phyloP scores from a whole-genome alignment of 345 rosid species.

The Populus tremula region DNA sequence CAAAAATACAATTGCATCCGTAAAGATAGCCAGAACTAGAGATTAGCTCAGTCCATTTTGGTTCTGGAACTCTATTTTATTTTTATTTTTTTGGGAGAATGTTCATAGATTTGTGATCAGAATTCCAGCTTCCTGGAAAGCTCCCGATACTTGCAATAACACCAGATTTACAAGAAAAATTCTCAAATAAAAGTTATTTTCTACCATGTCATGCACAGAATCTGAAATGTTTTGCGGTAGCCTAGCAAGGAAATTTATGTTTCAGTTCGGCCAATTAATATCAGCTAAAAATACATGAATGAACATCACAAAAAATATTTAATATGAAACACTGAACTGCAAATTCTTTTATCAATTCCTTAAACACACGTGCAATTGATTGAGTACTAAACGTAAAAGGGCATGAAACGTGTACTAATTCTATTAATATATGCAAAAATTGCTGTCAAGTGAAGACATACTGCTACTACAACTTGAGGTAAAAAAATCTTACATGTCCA shows the following conservation, averaged over 20 bases:
- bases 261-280: background rate
- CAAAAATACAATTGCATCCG: background rate
- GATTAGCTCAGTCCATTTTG: background rate
- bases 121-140: background rate
- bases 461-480: constrained; percentile 7
- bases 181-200: background rate
- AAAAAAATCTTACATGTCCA: constrained; percentile 70
- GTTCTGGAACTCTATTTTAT: background rate
- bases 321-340: too few species aligned
- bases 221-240: background rate
- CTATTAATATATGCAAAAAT: background rate
- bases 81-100: background rate
- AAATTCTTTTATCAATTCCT: too few species aligned
- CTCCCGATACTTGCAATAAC: background rate
- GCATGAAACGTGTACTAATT: too few species aligned
- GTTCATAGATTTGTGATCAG: background rate
- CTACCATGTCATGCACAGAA: background rate
- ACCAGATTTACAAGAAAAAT: background rate
- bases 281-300: background rate
- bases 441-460: background rate
- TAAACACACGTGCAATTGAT: too few species aligned
- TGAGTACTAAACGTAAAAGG: too few species aligned
- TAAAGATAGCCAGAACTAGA: background rate
- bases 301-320: too few species aligned
- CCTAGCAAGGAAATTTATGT: background rate